Base-by-base conservation (phyloP, 192 early-diverging fungal species). In the Coemansia sp. region DNA sequence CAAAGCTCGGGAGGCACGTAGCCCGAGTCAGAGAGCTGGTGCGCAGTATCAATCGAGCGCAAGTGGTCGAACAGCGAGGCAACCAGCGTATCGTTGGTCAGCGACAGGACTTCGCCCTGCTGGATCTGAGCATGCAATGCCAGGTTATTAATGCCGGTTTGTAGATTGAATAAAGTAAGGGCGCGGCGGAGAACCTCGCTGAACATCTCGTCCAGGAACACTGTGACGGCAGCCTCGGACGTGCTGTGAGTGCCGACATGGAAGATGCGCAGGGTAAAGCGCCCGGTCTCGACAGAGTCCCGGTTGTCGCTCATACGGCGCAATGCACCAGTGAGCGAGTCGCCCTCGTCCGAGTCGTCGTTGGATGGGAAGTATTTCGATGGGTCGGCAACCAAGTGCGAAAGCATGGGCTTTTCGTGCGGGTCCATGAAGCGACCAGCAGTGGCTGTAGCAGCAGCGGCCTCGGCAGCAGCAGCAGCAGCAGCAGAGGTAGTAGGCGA, bases 261-360 rank as follows among this genome's bases (percentile, higher is more conserved):
- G 40, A 72, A 34, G 40, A 80, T 66, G 44, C 58, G 52, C 39
- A 75, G 20, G 0, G 68, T 58, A 64, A 64, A 65, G n/a, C 57
- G 62, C 29, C 49, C 67, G 18, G 61, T 22, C 61, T 74, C 72
- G 3, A 65, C 71, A 33, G 77, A 70, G 18, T 66, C 72, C 39
- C 52, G 68, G 69, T 71, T 74, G 66, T 40, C 69, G 69, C 70
- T 71, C 49, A 74, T 46, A 15, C 75, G 27, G 68, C 65, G 43
- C 36, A 74, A 65, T 6, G 71, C 75, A 36, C 80, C 71, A 12
- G 57, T 76, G 29, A 81, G 67, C 60, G 80, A 81, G 67, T 81
- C 80, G 75, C 80, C 80, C 44, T 81, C 80, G 62, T 81, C 80
- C 2, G 80, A 81, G 41, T 72, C 80, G 6, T 73, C 80, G 68